Base-by-base conservation (phyloP, 2,329 filamentous ascomycete genomes). In the Karstenula rhodostoma region DNA sequence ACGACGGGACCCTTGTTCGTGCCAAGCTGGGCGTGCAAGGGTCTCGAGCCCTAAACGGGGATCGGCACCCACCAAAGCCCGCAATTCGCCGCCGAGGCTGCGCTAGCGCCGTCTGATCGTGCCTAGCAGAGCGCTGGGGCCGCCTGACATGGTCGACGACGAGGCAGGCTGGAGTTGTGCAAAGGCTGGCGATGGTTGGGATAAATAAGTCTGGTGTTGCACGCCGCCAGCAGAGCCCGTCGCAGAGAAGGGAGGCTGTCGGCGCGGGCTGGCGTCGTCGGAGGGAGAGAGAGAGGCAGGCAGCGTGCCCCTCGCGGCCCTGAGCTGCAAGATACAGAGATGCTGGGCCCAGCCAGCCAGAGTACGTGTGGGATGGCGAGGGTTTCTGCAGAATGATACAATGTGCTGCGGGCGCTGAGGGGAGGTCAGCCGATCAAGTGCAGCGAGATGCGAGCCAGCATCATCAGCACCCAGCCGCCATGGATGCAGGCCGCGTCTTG, bases 31-130 rank as follows among this genome's bases (percentile, higher is more conserved):
- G 33, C 44, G 44, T 59, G 65, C 69, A 69, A 69, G 69, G 70
- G 68, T 67, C 60, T 57, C 52, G 63, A 64, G 64, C 59, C 63
- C 64, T 63, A 69, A 72, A 73, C 69, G 70, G 70, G 60, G 63
- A 73, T 69, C 69, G 62, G 68, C 69, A 68, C 55, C 53, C 37
- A 8, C 48, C 55, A 40, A 44, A 49, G 58, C 57, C 47, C 27
- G 63, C 61, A 58, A 72, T 72, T 72, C 58, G 69, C 64, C 61
- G 60, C 10, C 19, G 6, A 48, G 32, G 27, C 50, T 27, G 47
- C 40, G 23, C 43, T 50, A 56, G 46, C 50, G 49, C 3, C 29
- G 15, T 22, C 56, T n/a, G 37, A 57, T 48, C 57, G 58, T 63
- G 64, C 62, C 67, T 68, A 69, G 70, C 65, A 48, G 32, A 56